phyloP scores from a whole-genome alignment of 129 eudicot genomes.

The Smallanthus sonchifolius region DNA sequence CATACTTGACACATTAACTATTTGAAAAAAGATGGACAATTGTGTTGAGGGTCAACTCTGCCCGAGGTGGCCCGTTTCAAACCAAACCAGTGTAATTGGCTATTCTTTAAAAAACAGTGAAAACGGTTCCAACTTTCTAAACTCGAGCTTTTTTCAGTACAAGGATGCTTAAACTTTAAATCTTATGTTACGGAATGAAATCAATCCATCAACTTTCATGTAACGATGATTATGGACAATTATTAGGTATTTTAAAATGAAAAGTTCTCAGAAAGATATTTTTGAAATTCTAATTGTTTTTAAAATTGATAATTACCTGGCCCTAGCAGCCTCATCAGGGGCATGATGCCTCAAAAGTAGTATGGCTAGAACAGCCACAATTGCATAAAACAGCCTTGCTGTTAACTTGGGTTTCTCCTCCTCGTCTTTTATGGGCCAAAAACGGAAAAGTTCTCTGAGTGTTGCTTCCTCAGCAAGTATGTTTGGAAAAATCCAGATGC shows the following conservation, averaged over 20 bases:
- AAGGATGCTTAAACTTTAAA: background rate
- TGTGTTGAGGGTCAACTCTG: background rate
- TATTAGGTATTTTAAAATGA: background rate
- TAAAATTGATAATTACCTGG: constrained; percentile 45
- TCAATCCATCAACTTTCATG: background rate
- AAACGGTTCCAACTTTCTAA: background rate
- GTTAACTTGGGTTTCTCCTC: constrained; percentile 92
- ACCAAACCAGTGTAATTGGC: background rate
- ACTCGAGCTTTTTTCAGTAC: background rate
- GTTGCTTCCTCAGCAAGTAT: constrained; percentile 98
- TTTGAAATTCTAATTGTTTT: background rate
- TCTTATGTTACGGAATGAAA: background rate
- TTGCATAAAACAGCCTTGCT: constrained; percentile 74
- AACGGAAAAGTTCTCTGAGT: constrained; percentile 74
- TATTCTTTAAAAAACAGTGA: background rate
- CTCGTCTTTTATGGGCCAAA: constrained; percentile 95
- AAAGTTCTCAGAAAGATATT: background rate
- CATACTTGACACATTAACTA: background rate
- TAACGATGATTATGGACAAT: background rate
- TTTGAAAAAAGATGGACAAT: background rate
- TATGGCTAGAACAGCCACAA: constrained; percentile 60
- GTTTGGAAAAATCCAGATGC: constrained; percentile 95
- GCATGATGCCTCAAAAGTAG: constrained; percentile 91
- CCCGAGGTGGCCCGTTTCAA: background rate
- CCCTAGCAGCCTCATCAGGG: constrained; percentile 99